Evolutionary conservation across 371 early-diverging fungal species (phyloP).

Genomic region (Dinochytrium kinnereticum): DNA sequence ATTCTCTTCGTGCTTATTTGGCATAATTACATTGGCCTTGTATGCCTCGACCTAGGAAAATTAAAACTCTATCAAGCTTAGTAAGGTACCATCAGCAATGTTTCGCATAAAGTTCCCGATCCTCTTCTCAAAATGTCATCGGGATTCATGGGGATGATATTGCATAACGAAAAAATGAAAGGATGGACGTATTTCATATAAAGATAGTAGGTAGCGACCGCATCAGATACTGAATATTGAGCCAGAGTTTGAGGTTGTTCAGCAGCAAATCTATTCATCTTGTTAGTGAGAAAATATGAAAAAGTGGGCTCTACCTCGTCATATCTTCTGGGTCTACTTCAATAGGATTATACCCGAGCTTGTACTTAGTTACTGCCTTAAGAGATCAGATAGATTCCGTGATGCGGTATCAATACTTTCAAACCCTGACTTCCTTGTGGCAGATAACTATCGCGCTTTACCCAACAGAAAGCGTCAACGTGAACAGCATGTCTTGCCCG

Average conservation of each 20-base stretch:
- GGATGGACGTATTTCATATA: conserved; percentile 99
- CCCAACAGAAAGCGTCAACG: conserved; percentile 99
- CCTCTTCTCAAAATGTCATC: conserved; percentile 98
- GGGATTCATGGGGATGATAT: conserved; percentile 97
- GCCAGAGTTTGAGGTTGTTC: conserved; percentile 97
- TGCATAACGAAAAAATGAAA: conserved; percentile 99
- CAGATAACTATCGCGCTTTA: conserved; percentile 98
- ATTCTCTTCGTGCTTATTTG: conserved; percentile 90
- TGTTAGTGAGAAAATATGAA: background rate
- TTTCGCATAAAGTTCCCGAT: conserved; percentile 98
- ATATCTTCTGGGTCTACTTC: conserved; percentile 99
- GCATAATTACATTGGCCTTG: conserved; percentile 92
- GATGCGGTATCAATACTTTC: conserved; percentile 45
- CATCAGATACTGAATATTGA: conserved; percentile 99
- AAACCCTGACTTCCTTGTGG: conserved; percentile 99
- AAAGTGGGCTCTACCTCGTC: conserved; percentile 66
- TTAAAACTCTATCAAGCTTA: background rate
- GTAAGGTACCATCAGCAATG: conserved; percentile 87
- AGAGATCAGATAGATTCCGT: background rate
- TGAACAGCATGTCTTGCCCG: conserved; percentile 90
- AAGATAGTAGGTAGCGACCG: conserved; percentile 99
- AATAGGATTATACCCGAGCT: conserved; percentile 98
- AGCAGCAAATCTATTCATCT: conserved; percentile 77
- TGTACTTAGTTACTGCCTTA: conserved; percentile 95
- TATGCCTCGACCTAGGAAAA: conserved; percentile 82